phyloP scores from a whole-genome alignment of 192 early-diverging fungal species.

The Linnemannia hyalina region DNA sequence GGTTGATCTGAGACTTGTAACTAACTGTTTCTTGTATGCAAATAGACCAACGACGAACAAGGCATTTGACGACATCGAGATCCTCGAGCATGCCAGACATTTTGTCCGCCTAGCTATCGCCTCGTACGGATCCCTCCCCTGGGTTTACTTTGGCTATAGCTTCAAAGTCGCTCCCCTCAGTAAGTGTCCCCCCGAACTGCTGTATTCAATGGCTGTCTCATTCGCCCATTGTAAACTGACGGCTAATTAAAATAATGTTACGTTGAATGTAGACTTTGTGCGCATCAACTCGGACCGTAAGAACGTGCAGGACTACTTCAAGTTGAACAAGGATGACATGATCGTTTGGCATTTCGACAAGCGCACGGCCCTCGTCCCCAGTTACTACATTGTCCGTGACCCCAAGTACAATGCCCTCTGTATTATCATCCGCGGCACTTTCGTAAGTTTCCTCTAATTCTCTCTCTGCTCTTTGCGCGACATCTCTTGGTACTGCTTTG shows the following conservation, averaged over 20 bases:
- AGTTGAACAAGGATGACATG: slow-evolving; percentile 58
- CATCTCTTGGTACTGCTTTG: neutral
- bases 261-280: slow-evolving; percentile 42
- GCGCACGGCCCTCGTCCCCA: slow-evolving; percentile 51
- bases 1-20: neutral
- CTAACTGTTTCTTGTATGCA: neutral
- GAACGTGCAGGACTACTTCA: slow-evolving; percentile 56
- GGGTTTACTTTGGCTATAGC: slow-evolving; percentile 56
- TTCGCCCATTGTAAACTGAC: neutral
- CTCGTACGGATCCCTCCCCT: slow-evolving; percentile 50
- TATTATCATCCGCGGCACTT: slow-evolving; percentile 57
- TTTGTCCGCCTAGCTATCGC: slow-evolving; percentile 59
- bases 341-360: slow-evolving; percentile 60
- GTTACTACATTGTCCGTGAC: slow-evolving; percentile 58
- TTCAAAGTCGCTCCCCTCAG: slow-evolving; percentile 53
- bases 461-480: neutral
- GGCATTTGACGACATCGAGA: slow-evolving; percentile 41
- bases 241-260: neutral
- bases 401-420: slow-evolving; percentile 56
- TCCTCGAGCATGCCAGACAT: slow-evolving; percentile 47
- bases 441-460: slow-evolving; percentile 33
- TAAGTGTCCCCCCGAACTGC: neutral
- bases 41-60: slow-evolving; percentile 50
- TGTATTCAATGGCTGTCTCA: too few species aligned
- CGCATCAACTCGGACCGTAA: slow-evolving; percentile 58